Evolutionary conservation across 371 early-diverging fungal species (phyloP).

Genomic region (Parasitella parasitica): DNA sequence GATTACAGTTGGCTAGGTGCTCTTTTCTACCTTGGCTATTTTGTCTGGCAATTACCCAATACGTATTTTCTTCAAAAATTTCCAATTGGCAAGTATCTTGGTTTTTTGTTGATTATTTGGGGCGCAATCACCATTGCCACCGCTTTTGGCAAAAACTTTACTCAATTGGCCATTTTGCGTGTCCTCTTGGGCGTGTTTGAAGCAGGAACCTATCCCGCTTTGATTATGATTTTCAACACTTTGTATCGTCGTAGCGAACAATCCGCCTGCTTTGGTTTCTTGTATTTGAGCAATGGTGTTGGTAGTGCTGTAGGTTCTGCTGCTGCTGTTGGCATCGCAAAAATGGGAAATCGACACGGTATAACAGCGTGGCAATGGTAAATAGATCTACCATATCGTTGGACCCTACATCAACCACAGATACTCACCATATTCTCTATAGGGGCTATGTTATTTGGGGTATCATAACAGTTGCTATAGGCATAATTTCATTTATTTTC

Average conservation of each 20-base stretch:
- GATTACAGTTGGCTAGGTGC: conserved; percentile 35
- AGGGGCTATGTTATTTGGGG: conserved; percentile 38
- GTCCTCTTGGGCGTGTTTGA: conserved; percentile 37
- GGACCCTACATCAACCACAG: too few relatives aligned
- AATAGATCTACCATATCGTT: neutral
- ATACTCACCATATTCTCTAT: neutral
- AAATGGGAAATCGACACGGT: conserved; percentile 17
- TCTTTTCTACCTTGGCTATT: conserved; percentile 38
- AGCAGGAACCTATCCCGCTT: conserved; percentile 29
- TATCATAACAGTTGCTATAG: conserved; percentile 8
- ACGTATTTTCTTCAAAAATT: conserved; percentile 33
- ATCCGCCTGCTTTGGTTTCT: conserved; percentile 24
- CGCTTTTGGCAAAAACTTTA: conserved; percentile 21
- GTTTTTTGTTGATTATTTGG: conserved; percentile 27
- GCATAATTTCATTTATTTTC: conserved; percentile 18
- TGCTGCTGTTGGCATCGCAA: conserved; percentile 17
- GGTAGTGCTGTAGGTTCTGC: conserved; percentile 8
- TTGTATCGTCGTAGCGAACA: conserved; percentile 35
- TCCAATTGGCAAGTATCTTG: conserved; percentile 31
- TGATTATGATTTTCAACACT: conserved; percentile 25
- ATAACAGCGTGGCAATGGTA: conserved; percentile 24
- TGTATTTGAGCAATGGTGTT: conserved; percentile 15
- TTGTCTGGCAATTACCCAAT: conserved; percentile 41
- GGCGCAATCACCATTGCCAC: conserved; percentile 12
- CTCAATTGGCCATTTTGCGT: conserved; percentile 26